Conservation (phyloP, 73 alveolate genomes). For the Tetrahymena thermophila region DNA sequence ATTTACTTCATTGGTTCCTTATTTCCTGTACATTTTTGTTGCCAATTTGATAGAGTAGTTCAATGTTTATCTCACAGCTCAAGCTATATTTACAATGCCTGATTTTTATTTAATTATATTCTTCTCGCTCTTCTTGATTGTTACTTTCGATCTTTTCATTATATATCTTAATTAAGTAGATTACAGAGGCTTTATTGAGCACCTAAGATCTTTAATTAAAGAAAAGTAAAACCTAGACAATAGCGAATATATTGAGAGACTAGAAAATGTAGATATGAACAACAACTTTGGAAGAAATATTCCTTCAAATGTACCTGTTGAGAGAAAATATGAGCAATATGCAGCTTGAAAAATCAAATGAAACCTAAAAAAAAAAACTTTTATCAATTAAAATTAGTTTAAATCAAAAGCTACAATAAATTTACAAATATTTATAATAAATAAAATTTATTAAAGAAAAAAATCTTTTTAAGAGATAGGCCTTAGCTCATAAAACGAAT, state of each 20-base stretch:
- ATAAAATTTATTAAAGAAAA: too few species aligned
- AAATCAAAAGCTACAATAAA: too few species aligned
- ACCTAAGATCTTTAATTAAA: not conserved
- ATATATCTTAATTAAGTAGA: not conserved
- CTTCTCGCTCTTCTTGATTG: not conserved
- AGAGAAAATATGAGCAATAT: not conserved
- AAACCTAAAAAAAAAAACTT: too few species aligned
- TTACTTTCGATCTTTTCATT: not conserved
- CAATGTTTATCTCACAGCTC: not conserved
- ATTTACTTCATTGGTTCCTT: not conserved
- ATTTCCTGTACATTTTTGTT: not conserved
- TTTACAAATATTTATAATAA: too few species aligned
- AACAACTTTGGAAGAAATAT: not conserved
- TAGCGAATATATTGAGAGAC: not conserved
- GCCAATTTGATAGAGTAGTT: not conserved
- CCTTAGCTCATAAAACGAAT: too few species aligned
- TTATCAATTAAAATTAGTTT: too few species aligned
- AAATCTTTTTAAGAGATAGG: too few species aligned
- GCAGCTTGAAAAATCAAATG: not conserved
- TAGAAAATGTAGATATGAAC: not conserved
- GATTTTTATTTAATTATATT: not conserved
- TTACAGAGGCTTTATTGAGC: not conserved
- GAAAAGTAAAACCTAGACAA: not conserved
- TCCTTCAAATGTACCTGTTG: not conserved
- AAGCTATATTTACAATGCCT: not conserved